Percentiles rank a stretch among this genome's conserved stretches.
Evolutionary conservation across 148 eudicot species (phyloP).

Genomic region (Spergularia bocconei): DNA sequence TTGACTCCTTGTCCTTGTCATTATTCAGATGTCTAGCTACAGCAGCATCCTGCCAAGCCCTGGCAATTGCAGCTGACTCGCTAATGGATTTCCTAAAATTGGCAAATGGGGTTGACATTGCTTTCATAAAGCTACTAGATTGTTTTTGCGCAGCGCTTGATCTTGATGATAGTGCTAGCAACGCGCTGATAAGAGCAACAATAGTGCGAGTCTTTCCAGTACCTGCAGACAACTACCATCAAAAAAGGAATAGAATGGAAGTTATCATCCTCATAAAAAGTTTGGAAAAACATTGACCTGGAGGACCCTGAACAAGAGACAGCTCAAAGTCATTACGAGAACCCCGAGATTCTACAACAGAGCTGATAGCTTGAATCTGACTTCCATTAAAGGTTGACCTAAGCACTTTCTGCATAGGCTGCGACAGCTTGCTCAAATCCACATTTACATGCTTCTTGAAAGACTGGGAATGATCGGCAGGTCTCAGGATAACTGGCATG

Average conservation of each 20-base stretch:
- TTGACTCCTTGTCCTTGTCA: conserved; percentile 45
- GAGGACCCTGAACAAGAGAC: conserved; percentile 99
- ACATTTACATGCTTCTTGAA: conserved; percentile 37
- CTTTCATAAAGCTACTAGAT: conserved; percentile 27
- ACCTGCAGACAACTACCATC: conserved; percentile 44
- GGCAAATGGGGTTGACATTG: conserved; percentile 33
- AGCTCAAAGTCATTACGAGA: conserved; percentile 47
- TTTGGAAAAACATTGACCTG: conserved; percentile 54
- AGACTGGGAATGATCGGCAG: conserved; percentile 40
- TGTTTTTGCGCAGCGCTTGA: conserved; percentile 42
- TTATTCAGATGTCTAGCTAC: conserved; percentile 73
- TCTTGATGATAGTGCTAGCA: conserved; percentile 48
- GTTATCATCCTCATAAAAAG: neutral
- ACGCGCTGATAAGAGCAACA: conserved; percentile 83
- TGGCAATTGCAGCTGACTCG: conserved; percentile 85
- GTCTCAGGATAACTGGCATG: conserved; percentile 71
- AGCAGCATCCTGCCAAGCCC: conserved; percentile 99
- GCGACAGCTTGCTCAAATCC: conserved; percentile 55
- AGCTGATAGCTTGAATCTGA: conserved; percentile 88
- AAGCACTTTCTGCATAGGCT: conserved; percentile 62
- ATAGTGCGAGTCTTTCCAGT: conserved; percentile 95
- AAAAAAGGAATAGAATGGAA: conserved; percentile 2
- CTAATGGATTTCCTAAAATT: conserved; percentile 43
- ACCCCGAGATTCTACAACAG: conserved; percentile 50
- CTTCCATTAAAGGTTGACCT: conserved; percentile 70